Conservation (phyloP, 2,329 filamentous ascomycete genomes). For the Fusarium zealandicum region DNA sequence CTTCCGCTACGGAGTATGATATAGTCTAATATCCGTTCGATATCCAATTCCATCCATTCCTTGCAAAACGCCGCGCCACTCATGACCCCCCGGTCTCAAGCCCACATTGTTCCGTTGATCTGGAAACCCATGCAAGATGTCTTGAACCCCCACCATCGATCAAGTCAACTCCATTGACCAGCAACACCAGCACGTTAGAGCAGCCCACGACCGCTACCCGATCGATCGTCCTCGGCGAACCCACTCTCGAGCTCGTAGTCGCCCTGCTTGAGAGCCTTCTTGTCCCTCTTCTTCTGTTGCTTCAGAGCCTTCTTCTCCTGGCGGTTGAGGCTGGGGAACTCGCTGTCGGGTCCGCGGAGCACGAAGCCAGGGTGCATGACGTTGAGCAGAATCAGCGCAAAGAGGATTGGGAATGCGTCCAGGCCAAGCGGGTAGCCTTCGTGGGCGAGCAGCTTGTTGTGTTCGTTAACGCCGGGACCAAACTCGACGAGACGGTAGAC, state of each 20-base stretch:
- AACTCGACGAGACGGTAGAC: constrained; percentile 68
- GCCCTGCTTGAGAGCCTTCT: constrained; percentile 33
- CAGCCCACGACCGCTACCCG: constrained; percentile 3
- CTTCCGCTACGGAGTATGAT: too few species aligned
- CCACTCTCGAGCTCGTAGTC: constrained; percentile 25
- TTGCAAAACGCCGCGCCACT: constrained; percentile 5
- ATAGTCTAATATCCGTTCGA: not conserved
- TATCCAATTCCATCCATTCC: not conserved
- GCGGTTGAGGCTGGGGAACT: constrained; percentile 52
- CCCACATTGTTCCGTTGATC: not conserved
- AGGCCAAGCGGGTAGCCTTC: constrained; percentile 60
- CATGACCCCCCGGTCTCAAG: constrained; percentile 2
- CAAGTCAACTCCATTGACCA: not conserved
- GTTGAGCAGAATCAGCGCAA: constrained; percentile 54
- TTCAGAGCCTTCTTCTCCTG: constrained; percentile 54
- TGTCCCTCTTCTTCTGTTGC: constrained; percentile 39
- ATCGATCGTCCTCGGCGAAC: constrained; percentile 11
- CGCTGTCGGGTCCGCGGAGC: constrained; percentile 54
- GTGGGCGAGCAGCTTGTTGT: constrained; percentile 56
- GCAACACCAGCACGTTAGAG: not conserved
- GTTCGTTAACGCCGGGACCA: constrained; percentile 50
- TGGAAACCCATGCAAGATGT: not conserved
- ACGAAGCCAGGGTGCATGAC: constrained; percentile 57
- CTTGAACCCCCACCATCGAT: not conserved
- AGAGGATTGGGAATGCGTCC: constrained; percentile 64